phyloP scores from a whole-genome alignment of 139 green algal species.

The Chlorella ohadii region DNA sequence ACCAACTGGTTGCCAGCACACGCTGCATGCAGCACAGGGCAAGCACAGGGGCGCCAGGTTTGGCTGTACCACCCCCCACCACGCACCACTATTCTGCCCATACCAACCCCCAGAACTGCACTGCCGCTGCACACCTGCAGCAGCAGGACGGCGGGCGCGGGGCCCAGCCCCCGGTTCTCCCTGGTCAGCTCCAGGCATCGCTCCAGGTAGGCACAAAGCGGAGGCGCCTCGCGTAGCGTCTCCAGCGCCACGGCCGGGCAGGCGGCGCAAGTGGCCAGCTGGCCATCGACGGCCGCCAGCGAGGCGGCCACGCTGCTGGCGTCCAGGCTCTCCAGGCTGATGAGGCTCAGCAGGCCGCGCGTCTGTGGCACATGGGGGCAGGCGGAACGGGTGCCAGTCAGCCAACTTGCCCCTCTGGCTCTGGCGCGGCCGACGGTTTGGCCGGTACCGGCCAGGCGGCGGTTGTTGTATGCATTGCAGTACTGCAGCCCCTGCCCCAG shows the following conservation, averaged over 20 bases:
- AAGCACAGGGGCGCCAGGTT: no score
- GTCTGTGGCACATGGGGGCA: constrained; percentile 2
- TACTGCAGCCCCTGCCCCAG: background rate
- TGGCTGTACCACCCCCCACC: no score
- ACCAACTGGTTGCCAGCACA: background rate
- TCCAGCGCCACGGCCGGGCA: background rate
- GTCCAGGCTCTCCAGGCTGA: background rate
- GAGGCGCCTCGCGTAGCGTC: no score
- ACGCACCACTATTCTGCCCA: no score
- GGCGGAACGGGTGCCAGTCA: no score
- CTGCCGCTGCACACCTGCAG: constrained; percentile 4
- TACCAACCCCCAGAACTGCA: background rate
- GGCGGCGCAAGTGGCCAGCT: constrained; percentile 7
- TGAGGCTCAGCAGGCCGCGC: constrained; percentile 8
- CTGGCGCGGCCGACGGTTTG: no score
- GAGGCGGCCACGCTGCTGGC: background rate
- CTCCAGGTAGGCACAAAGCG: constrained; percentile 4
- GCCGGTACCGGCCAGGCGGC: background rate
- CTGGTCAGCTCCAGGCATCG: constrained; percentile 23
- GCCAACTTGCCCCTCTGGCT: no score
- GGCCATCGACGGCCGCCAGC: constrained; percentile 23
- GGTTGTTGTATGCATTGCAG: background rate
- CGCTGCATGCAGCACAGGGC: background rate
- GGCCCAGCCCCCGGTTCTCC: background rate
- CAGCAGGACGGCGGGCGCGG: constrained; percentile 20